Evolutionary conservation across 768 basidiomycete genomes (phyloP), one percentile per base, ranked within the genome.

Genomic region (Macrocybe gigantea): DNA sequence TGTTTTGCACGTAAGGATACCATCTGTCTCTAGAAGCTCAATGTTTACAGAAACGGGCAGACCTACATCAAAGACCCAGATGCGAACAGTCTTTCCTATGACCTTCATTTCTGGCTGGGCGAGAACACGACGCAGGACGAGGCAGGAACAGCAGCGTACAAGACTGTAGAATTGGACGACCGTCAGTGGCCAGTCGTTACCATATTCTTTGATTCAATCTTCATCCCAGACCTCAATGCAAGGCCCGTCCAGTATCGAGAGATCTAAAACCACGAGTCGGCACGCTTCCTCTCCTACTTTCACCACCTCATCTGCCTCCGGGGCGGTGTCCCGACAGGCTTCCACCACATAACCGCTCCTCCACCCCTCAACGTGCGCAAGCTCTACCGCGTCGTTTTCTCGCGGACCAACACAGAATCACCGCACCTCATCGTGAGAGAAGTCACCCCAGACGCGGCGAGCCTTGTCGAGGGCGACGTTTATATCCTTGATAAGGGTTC

Each of bases 31-130:
- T 41, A 7, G 34, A n/a, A 14, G 10, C n/a, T 36, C n/a, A 39
- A 13, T 45, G 41, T 45, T 7, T 22, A 30, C 13, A 7, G 33
- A 42, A 9, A 33, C 29, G 32, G 9, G 14, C 43, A 85, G 82
- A 83, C 80, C 3, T 83, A 79, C 64, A 80, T 80, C 62, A 67
- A 69, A 44, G 64, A 66, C 5, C 73, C 75, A 4, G 70, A 80
- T 29, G 60, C 70, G 6, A 63, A 73, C 12, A 57, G 67, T 5
- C 60, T 81, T 11, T 77, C 71, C 0, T 81, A 78, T 54, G 70
- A 84, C 58, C 66, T 85, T 30, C 81, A 84, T 59, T 83, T 83
- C 59, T 84, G 81, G 81, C 64, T 83, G 3, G 80, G 83, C 9
- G 63, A 71, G 47, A 64, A 78, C 44, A 82, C 81, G 1, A 75